A percentile compares a stretch with the other conserved stretches of the same genome.
These are phyloP conservation scores for Inga laurina DNA, from an alignment of 306 rosid species.

Conservation along the genomic window DNA sequence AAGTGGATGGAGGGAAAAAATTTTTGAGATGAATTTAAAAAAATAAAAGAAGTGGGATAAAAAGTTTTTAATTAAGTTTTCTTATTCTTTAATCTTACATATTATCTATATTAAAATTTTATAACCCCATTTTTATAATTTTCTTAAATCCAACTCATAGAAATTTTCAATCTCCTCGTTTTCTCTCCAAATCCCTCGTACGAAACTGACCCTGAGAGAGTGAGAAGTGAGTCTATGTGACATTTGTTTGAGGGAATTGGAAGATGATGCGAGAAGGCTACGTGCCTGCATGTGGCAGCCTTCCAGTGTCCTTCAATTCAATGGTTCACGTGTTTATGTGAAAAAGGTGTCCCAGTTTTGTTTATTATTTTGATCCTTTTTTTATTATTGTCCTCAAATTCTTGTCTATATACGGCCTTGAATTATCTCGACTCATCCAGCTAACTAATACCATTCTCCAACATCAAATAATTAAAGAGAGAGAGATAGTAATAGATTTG, in stretches of 20 bases:
- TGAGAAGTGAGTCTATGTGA: slow-evolving; percentile 9
- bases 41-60: too few relatives aligned
- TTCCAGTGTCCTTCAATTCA: not conserved
- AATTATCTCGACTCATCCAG: not conserved
- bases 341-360: not conserved
- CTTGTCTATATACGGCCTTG: slow-evolving; percentile 16
- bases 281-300: not conserved
- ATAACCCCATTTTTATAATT: too few relatives aligned
- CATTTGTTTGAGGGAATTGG: slow-evolving; percentile 32
- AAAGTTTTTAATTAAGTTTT: too few relatives aligned
- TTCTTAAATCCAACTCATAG: too few relatives aligned
- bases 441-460: not conserved
- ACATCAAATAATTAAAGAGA: too few relatives aligned
- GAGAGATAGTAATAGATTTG: not conserved
- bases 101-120: too few relatives aligned
- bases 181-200: too few relatives aligned
- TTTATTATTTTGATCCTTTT: not conserved
- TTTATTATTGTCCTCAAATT: not conserved
- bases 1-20: too few relatives aligned
- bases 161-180: too few relatives aligned
- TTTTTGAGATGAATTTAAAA: too few relatives aligned
- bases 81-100: too few relatives aligned
- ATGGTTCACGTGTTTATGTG: not conserved
- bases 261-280: not conserved
- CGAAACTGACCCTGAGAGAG: too few relatives aligned